Evolutionary conservation across 257 asterid genomes (phyloP), one percentile per base, ranked within the genome.

Genomic region (Solanum dulcamara): DNA sequence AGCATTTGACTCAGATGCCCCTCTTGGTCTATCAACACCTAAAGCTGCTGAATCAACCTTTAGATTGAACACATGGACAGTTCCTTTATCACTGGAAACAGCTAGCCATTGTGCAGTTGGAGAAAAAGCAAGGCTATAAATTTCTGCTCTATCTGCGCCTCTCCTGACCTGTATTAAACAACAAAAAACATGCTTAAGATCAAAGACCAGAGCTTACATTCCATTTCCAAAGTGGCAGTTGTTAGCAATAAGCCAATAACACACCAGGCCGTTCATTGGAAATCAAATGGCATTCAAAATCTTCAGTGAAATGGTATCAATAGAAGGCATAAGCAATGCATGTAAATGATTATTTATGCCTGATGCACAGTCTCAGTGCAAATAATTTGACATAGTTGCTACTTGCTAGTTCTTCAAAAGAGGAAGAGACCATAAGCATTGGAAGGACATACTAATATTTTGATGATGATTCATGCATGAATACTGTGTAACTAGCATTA

Each of bases 121-220:
- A 32, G 98, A 95, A 91, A 96, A 96, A 33, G 98, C 93, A 80
- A 96, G 89, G 89, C 97, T 93, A 89, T 92, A 93, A 80, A 94
- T 96, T 89, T 96, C 97, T 35, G 99, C 99, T 88, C 98, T 92
- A 89, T 95, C 99, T n/a, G 98, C 95, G 17, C 98, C 98, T 89
- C 98, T 92, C 83, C 99, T 92, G 59, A 96, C 95, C 99, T 97
- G 94, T 89, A 88, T 87, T 85, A 81, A 10, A 89, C 40, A 3
- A n/a, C n/a, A 6, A 50, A 15, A 6, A 30, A 50, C 24, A 66
- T 26, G 40, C 28, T 26, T 40, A 44, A 13, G 14, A 40, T 15
- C 0, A 30, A 64, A 83, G 33, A 46, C 18, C 12, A 28, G 28
- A 48, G 83, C 12, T 32, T 11, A 46, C 10, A 46, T 17, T 30